Evolutionary conservation across 495 filamentous ascomycete genomes (phyloP).

Genomic region (Filosporella fistucella): DNA sequence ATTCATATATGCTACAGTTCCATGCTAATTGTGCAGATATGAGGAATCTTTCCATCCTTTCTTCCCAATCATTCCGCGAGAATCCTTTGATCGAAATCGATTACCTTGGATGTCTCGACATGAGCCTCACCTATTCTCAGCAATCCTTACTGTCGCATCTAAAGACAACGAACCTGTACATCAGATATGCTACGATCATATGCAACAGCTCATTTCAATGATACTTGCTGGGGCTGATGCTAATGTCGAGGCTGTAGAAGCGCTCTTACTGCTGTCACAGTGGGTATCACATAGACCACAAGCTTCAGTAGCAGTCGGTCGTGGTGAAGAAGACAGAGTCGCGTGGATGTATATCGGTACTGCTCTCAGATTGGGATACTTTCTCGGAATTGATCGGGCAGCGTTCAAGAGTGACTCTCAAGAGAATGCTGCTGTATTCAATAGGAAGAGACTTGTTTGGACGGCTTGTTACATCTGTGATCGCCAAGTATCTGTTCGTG

Average conservation of each 20-base stretch:
- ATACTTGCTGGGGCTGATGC: constrained; percentile 56
- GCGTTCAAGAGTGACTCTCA: constrained; percentile 46
- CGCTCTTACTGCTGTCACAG: constrained; percentile 56
- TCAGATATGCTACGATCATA: constrained; percentile 57
- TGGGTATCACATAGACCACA: constrained; percentile 59
- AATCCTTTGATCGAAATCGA: constrained; percentile 44
- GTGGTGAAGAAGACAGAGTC: constrained; percentile 61
- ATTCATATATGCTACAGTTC: neutral
- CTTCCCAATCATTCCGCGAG: constrained; percentile 53
- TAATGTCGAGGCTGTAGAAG: constrained; percentile 60
- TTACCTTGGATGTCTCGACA: constrained; percentile 41
- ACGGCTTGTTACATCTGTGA: constrained; percentile 57
- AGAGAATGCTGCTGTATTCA: constrained; percentile 38
- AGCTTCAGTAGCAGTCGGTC: constrained; percentile 48
- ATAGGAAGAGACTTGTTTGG: constrained; percentile 57
- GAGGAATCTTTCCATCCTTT: constrained; percentile 54
- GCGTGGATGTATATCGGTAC: constrained; percentile 67
- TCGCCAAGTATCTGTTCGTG: constrained; percentile 56
- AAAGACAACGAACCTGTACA: constrained; percentile 56
- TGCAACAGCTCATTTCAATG: constrained; percentile 56
- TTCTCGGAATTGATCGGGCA: constrained; percentile 53
- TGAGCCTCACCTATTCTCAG: constrained; percentile 57
- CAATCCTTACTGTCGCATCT: constrained; percentile 57
- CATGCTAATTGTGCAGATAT: constrained; percentile 12
- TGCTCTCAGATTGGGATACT: constrained; percentile 60